Conservation (phyloP, 192 early-diverging fungal species). For the Allomyces javanicus region DNA sequence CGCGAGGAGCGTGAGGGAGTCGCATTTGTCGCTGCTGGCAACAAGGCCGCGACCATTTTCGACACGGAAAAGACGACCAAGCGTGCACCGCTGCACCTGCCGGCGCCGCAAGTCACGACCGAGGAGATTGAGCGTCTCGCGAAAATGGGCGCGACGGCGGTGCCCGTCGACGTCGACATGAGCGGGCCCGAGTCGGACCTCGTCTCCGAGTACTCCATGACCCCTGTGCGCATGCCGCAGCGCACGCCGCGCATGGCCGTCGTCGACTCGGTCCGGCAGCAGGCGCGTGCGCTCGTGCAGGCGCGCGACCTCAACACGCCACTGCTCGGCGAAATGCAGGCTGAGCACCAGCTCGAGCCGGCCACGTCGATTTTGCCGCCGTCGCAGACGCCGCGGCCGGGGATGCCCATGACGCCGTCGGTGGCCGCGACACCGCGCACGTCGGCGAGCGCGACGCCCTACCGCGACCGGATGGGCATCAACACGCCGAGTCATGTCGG, state of each 20-base stretch:
- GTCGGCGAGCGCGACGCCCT: constrained; percentile 9
- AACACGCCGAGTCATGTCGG: constrained; percentile 47
- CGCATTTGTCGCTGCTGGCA: constrained; percentile 33
- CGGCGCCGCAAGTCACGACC: constrained; percentile 78
- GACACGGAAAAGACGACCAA: constrained; percentile 49
- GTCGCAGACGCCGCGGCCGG: constrained; percentile 20
- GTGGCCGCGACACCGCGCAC: constrained; percentile 9
- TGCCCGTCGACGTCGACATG: constrained; percentile 37
- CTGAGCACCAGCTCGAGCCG: neutral
- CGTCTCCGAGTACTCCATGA: constrained; percentile 49
- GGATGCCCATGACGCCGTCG: constrained; percentile 13
- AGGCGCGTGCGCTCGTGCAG: neutral
- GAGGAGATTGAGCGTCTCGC: constrained; percentile 78
- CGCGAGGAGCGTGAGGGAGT: constrained; percentile 32
- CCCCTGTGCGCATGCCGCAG: constrained; percentile 26
- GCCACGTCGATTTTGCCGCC: neutral
- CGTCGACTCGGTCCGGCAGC: constrained; percentile 1
- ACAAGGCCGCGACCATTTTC: constrained; percentile 21
- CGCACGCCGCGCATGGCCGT: constrained; percentile 42
- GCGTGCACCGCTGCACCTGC: constrained; percentile 59
- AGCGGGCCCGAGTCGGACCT: constrained; percentile 37
- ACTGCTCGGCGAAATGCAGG: neutral
- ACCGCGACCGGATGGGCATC: constrained; percentile 28
- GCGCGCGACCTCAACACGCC: neutral
- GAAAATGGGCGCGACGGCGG: constrained; percentile 60